These are phyloP conservation scores for Salix exigua DNA, from an alignment of 345 rosid genomes.

Conservation along the genomic window DNA sequence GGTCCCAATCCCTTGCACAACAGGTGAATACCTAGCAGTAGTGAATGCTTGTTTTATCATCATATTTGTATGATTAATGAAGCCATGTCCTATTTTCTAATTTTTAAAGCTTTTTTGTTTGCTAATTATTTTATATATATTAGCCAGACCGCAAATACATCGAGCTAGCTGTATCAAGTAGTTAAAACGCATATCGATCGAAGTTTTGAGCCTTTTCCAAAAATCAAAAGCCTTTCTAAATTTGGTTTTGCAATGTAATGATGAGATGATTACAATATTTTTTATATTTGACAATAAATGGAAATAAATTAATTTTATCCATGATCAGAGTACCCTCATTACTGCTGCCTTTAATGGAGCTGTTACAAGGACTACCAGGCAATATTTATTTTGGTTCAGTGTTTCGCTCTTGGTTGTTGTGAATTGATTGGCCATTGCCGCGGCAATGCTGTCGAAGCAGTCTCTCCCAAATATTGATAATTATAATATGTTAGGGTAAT, in stretches of 20 bases:
- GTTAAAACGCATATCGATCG: not conserved
- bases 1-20: conserved; percentile 72
- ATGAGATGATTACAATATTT: too few species aligned
- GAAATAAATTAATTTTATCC: not conserved
- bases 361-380: not conserved
- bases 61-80: not conserved
- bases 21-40: conserved; percentile 21
- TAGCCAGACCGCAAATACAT: not conserved
- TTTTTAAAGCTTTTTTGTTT: not conserved
- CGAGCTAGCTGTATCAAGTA: not conserved
- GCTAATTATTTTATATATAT: not conserved
- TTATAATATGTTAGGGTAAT: not conserved
- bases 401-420: not conserved
- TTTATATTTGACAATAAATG: not conserved
- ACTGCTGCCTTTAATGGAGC: not conserved
- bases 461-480: not conserved
- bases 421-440: not conserved
- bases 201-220: not conserved
- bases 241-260: not conserved
- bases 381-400: not conserved
- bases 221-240: not conserved
- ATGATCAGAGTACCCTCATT: not conserved
- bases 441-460: not conserved
- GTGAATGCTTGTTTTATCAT: not conserved
- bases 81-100: not conserved